These are phyloP conservation scores for Stachybotrys chartarum DNA, from an alignment of 2,329 filamentous ascomycete genomes.

Conservation along the genomic window DNA sequence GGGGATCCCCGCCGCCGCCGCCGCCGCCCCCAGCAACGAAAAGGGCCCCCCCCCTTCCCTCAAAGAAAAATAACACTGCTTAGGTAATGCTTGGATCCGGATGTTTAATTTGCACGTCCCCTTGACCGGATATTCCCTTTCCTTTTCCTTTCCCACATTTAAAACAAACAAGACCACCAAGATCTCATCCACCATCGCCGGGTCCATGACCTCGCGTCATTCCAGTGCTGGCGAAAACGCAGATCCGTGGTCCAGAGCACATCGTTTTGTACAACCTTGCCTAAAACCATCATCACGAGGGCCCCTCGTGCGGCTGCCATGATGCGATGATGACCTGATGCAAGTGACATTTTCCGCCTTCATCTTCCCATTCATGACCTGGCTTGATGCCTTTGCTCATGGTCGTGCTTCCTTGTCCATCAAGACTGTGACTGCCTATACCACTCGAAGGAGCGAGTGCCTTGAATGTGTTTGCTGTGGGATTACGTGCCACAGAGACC, in stretches of 20 bases:
- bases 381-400: neutral
- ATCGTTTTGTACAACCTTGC: slow-evolving; percentile 42
- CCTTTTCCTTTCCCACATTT: slow-evolving; percentile 18
- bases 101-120: neutral
- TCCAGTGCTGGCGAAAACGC: slow-evolving; percentile 38
- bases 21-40: too few relatives aligned
- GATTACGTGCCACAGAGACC: neutral
- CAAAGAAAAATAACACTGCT: neutral
- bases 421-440: too few relatives aligned
- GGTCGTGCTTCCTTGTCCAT: too few relatives aligned
- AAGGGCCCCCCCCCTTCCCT: too few relatives aligned
- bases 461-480: neutral
- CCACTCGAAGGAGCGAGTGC: too few relatives aligned
- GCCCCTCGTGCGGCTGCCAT: slow-evolving; percentile 57
- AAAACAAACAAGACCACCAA: slow-evolving; percentile 35
- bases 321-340: slow-evolving; percentile 63
- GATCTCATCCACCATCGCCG: slow-evolving; percentile 31
- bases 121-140: slow-evolving; percentile 6
- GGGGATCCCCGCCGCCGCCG: too few relatives aligned
- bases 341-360: slow-evolving; percentile 45
- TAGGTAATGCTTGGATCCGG: neutral
- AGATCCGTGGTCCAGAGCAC: slow-evolving; percentile 52
- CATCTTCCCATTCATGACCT: neutral
- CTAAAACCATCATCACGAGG: slow-evolving; percentile 65
- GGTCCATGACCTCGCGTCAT: slow-evolving; percentile 19